Evolutionary conservation across 768 basidiomycete species (phyloP), one percentile per base, ranked within the genome.

Genomic region (Paxillus ammoniavirescens): DNA sequence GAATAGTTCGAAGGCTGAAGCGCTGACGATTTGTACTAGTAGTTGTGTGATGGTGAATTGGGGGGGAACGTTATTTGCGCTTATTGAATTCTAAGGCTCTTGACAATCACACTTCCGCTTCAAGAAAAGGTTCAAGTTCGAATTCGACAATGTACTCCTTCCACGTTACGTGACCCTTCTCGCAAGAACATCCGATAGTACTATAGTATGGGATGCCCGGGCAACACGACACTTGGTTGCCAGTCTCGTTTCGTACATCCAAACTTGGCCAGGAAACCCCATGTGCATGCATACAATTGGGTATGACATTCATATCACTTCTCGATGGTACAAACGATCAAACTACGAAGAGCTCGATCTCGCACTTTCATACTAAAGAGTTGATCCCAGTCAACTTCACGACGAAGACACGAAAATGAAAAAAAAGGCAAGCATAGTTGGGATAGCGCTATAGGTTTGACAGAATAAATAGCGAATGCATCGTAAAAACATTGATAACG

Each of bases 31-130:
- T 23, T 13, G 55, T 14, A 36, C 13, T 50, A 36, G 8, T 17
- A 3, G 21, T 21, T 3, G 21, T 21, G 21, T 21, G 21, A 31
- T 21, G 21, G 21, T 21, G 21, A 21, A 23, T 17, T 41, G 49
- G 52, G 17, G 53, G 54, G 50, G 1, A 13, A 15, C 17, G n/a
- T 50, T 64, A 28, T 66, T 64, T 66, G 58, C 15, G 26, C 0
- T 47, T 64, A 21, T 64, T 64, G 47, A 54, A 64, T 64, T 55
- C 62, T 40, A 52, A 64, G 38, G 62, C 21, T 47, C 46, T 51
- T 54, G 42, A 49, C 21, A 21, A 21, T 21, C 21, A 3, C 1
- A 21, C 21, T 3, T 21, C 21, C 21, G 3, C 4, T 4, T 26
- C 5, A n/a, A n/a, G 26, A 26, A 26, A 1, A 6, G 26, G 26